Conservation (phyloP, 352 stramenopile species). For the Phytophthora hybrid region DNA sequence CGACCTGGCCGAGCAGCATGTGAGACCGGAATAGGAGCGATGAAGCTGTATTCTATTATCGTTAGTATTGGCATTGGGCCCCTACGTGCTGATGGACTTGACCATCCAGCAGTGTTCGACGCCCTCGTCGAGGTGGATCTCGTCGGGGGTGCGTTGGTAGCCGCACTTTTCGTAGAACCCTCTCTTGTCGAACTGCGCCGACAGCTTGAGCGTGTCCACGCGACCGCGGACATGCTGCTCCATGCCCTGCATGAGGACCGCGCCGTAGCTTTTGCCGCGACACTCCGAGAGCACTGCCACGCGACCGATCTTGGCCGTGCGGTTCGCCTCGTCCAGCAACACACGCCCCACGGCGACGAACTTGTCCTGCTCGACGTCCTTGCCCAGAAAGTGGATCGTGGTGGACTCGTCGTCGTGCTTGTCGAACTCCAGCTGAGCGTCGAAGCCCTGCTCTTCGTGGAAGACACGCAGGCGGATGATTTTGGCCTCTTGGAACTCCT, state of each 20-base stretch:
- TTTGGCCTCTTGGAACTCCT: conserved; percentile 53
- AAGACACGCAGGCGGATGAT: conserved; percentile 61
- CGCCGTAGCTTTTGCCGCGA: conserved; percentile 63
- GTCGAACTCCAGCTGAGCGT: conserved; percentile 51
- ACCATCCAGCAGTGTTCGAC: conserved; percentile 47
- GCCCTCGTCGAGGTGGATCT: conserved; percentile 45
- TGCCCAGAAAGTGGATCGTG: conserved; percentile 66
- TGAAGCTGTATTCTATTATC: conserved; percentile 15
- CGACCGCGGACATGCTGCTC: conserved; percentile 41
- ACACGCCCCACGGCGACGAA: conserved; percentile 60
- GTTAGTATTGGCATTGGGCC: no score
- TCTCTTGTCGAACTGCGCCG: conserved; percentile 46
- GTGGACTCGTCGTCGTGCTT: conserved; percentile 49
- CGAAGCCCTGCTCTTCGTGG: conserved; percentile 59
- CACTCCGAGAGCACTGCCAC: conserved; percentile 65
- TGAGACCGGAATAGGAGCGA: not conserved
- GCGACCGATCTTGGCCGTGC: conserved; percentile 62
- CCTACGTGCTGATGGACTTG: conserved; percentile 30
- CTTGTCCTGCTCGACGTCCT: conserved; percentile 59
- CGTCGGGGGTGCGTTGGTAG: conserved; percentile 35
- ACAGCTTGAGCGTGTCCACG: conserved; percentile 53
- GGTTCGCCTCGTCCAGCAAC: conserved; percentile 39
- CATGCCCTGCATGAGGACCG: conserved; percentile 48
- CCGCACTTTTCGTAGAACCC: conserved; percentile 47
- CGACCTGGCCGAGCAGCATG: not conserved